Evolutionary conservation across 306 rosid species (phyloP).

Genomic region (Herpetospermum pedunculosum): DNA sequence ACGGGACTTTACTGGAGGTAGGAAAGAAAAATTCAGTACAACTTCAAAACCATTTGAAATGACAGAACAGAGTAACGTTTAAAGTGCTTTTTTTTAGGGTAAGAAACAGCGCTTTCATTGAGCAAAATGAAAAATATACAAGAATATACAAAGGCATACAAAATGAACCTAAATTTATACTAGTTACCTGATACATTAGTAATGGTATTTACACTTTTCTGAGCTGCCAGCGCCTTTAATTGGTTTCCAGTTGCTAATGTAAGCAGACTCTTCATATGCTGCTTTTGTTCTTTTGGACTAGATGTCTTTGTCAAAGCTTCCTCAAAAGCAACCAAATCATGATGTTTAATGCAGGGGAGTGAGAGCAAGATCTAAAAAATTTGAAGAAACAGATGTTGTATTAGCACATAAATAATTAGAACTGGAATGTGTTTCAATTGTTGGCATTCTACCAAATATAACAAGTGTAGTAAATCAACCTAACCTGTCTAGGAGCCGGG

Average conservation of each 20-base stretch:
- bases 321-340: conserved; percentile 79
- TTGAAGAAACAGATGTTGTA: neutral
- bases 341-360: conserved; percentile 62
- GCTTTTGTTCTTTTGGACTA: conserved; percentile 94
- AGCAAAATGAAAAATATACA: too few relatives aligned
- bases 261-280: conserved; percentile 77
- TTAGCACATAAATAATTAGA: neutral
- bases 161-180: too few relatives aligned
- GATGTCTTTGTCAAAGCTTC: conserved; percentile 78
- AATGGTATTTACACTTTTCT: conserved; percentile 69
- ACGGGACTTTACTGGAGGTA: conserved; percentile 59
- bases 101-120: too few relatives aligned
- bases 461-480: conserved; percentile 14
- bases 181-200: conserved; percentile 80
- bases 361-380: conserved; percentile 54
- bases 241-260: conserved; percentile 75
- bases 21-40: conserved; percentile 1
- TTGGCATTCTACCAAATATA: neutral
- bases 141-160: too few relatives aligned
- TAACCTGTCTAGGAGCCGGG: conserved; percentile 89
- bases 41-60: neutral
- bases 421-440: neutral
- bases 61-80: neutral
- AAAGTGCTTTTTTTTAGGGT: too few relatives aligned
- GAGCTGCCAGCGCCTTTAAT: conserved; percentile 83